phyloP scores from a whole-genome alignment of 1,284 basidiomycete species.

The Trichosporon asahii region DNA sequence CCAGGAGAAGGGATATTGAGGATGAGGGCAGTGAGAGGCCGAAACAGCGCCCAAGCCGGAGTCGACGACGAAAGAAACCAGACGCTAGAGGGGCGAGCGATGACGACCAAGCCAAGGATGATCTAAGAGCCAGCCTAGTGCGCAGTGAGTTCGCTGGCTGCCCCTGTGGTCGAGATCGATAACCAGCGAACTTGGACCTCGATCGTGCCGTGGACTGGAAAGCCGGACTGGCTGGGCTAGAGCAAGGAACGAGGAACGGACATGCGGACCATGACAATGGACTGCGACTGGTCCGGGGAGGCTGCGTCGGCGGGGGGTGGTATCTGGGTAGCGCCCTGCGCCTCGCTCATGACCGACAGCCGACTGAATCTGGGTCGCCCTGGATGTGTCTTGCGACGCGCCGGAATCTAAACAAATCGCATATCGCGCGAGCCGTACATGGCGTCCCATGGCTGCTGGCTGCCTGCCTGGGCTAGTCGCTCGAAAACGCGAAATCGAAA shows the following conservation, averaged over 20 bases:
- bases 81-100: background rate
- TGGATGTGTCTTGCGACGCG: background rate
- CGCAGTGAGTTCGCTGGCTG: background rate
- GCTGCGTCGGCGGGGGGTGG: too few species aligned
- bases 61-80: background rate
- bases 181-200: background rate
- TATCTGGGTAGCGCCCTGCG: background rate
- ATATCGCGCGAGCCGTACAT: background rate
- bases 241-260: background rate
- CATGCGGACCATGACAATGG: background rate
- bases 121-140: background rate
- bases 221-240: background rate
- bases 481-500: background rate
- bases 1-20: background rate
- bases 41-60: background rate
- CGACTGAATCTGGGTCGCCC: background rate
- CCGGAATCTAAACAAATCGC: background rate
- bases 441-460: background rate
- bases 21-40: background rate
- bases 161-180: background rate
- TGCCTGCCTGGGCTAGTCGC: background rate
- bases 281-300: background rate
- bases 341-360: constrained; percentile 1
- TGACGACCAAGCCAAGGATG: background rate
- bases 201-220: background rate